Conservation (phyloP, 768 basidiomycete species). For the Pleurotus eryngii region DNA sequence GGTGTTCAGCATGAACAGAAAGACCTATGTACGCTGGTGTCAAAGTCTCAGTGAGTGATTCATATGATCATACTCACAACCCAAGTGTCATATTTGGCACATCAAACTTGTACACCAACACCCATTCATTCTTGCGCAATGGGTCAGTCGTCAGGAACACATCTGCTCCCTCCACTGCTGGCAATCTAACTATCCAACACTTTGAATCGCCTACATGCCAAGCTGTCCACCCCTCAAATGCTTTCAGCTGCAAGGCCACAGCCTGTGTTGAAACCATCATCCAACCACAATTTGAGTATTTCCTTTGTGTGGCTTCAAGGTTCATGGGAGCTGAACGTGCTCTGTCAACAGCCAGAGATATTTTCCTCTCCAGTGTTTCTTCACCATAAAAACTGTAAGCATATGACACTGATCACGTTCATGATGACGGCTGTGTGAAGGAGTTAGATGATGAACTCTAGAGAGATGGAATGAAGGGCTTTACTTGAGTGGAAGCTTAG, state of each 20-base stretch:
- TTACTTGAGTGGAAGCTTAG: slow-evolving; percentile 23
- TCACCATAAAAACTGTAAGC: neutral
- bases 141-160: neutral
- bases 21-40: too few relatives aligned
- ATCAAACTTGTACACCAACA: neutral
- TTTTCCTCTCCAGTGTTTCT: neutral
- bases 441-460: neutral
- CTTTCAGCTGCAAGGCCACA: neutral
- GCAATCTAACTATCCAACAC: slow-evolving; percentile 3
- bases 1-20: too few relatives aligned
- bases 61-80: too few relatives aligned
- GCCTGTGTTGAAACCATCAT: neutral
- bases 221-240: neutral
- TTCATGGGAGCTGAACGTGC: too few relatives aligned
- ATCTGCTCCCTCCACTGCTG: neutral
- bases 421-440: neutral
- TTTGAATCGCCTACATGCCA: neutral
- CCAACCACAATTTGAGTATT: neutral
- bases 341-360: neutral
- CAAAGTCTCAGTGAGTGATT: too few relatives aligned
- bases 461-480: neutral
- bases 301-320: neutral
- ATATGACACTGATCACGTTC: neutral
- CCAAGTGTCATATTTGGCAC: too few relatives aligned
- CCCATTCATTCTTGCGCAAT: neutral